Conservation (phyloP, 176 grass and related monocot genomes). For the Guadua angustifolia region DNA sequence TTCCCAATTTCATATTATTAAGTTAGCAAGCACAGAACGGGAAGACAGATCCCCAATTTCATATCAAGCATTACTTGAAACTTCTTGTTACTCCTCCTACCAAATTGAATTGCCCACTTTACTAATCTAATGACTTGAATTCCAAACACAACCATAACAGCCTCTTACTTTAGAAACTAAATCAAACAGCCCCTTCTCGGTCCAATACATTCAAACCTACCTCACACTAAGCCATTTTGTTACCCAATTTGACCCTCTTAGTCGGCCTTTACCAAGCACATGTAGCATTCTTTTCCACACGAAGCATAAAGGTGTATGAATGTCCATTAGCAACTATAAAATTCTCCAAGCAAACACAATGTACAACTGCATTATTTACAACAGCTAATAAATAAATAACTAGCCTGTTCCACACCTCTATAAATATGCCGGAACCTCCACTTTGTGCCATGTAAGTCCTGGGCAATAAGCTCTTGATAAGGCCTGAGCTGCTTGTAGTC, state of each 20-base stretch:
- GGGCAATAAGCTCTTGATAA: conserved; percentile 88
- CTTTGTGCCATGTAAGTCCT: conserved; percentile 76
- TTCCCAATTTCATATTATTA: background rate
- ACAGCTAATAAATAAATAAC: background rate
- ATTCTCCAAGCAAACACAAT: background rate
- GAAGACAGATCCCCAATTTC: background rate
- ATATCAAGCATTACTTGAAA: background rate
- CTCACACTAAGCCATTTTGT: background rate
- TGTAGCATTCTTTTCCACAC: background rate
- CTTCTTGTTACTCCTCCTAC: background rate
- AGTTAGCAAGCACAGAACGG: background rate
- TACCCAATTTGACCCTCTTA: background rate
- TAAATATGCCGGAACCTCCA: conserved; percentile 96
- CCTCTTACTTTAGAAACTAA: background rate
- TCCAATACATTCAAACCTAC: background rate
- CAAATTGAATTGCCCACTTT: background rate
- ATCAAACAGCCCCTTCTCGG: background rate
- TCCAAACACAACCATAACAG: background rate
- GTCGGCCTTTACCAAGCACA: background rate
- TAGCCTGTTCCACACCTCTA: conserved; percentile 61
- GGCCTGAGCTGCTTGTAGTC: conserved; percentile 85
- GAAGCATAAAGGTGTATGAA: background rate
- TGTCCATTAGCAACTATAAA: background rate
- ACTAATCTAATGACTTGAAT: background rate
- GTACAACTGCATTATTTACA: background rate